Conservation (phyloP, 1,139 yeast species). For the Kodamaea arcana region DNA sequence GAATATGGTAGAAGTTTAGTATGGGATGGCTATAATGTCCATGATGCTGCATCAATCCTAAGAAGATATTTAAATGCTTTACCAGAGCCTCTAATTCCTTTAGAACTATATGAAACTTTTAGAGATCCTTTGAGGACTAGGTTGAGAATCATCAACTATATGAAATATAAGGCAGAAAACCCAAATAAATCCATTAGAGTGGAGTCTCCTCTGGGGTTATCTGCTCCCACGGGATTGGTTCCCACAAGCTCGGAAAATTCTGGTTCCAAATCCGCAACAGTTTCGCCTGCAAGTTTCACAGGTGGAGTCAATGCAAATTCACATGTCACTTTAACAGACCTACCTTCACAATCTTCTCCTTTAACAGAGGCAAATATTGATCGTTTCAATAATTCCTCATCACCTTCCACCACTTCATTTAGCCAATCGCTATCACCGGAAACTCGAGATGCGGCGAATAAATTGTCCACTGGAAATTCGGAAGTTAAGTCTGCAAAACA, state of each 20-base stretch:
- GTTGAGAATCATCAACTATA: conserved; percentile 56
- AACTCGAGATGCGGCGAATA: no score
- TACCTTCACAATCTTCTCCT: conserved; percentile 21
- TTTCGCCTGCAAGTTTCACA: conserved; percentile 1
- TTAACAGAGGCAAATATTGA: conserved; percentile 32
- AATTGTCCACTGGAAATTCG: no score
- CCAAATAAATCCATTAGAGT: conserved; percentile 23
- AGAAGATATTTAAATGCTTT: conserved; percentile 82
- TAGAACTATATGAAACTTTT: conserved; percentile 70
- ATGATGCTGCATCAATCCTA: conserved; percentile 90
- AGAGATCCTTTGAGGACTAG: conserved; percentile 70
- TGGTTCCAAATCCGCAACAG: neutral
- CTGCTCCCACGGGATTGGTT: conserved; percentile 1
- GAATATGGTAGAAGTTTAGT: conserved; percentile 79
- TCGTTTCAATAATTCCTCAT: conserved; percentile 17
- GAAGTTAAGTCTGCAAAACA: neutral
- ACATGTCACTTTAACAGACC: neutral
- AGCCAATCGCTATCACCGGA: conserved; percentile 4
- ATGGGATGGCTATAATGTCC: conserved; percentile 96
- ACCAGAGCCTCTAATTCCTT: conserved; percentile 89
- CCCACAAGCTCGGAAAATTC: neutral
- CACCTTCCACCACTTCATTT: conserved; percentile 1
- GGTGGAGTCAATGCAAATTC: neutral
- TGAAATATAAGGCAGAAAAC: conserved; percentile 51
- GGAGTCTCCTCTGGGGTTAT: conserved; percentile 6